Evolutionary conservation across 1,139 yeast genomes (phyloP).

Genomic region (Hansenula lynferdii): DNA sequence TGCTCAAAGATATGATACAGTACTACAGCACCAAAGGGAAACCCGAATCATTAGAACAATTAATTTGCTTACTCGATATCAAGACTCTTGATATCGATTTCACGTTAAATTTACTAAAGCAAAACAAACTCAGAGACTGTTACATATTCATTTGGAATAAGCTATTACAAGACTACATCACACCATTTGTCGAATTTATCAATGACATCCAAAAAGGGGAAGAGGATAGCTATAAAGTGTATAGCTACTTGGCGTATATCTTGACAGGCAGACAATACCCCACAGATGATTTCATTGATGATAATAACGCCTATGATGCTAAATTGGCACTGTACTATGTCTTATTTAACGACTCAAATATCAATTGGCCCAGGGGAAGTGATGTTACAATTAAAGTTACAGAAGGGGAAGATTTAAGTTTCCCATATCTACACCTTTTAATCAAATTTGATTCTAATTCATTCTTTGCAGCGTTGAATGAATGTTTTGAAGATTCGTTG

Average conservation of each 20-base stretch:
- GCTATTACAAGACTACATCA: constrained; percentile 56
- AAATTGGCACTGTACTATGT: constrained; percentile 47
- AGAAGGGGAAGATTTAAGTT: constrained; percentile 36
- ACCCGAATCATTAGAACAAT: constrained; percentile 55
- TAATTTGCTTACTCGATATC: constrained; percentile 64
- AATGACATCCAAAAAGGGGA: constrained; percentile 27
- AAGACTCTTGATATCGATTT: constrained; percentile 64
- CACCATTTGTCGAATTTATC: constrained; percentile 60
- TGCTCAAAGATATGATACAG: constrained; percentile 55
- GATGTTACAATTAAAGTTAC: constrained; percentile 25
- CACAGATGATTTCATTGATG: constrained; percentile 49
- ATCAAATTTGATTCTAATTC: constrained; percentile 48
- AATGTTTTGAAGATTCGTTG: constrained; percentile 70
- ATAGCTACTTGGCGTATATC: constrained; percentile 59
- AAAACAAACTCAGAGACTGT: constrained; percentile 55
- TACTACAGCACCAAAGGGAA: constrained; percentile 37
- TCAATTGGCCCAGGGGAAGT: constrained; percentile 35
- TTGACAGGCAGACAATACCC: constrained; percentile 81
- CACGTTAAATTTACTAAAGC: constrained; percentile 52
- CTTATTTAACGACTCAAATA: constrained; percentile 45
- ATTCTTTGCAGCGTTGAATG: constrained; percentile 63
- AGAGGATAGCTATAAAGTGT: constrained; percentile 35
- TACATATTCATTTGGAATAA: constrained; percentile 64
- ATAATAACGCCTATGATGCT: constrained; percentile 31
- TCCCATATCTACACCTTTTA: constrained; percentile 53